These are phyloP conservation scores for Aspergillus steynii DNA, from an alignment of 495 filamentous ascomycete genomes.

Conservation along the genomic window DNA sequence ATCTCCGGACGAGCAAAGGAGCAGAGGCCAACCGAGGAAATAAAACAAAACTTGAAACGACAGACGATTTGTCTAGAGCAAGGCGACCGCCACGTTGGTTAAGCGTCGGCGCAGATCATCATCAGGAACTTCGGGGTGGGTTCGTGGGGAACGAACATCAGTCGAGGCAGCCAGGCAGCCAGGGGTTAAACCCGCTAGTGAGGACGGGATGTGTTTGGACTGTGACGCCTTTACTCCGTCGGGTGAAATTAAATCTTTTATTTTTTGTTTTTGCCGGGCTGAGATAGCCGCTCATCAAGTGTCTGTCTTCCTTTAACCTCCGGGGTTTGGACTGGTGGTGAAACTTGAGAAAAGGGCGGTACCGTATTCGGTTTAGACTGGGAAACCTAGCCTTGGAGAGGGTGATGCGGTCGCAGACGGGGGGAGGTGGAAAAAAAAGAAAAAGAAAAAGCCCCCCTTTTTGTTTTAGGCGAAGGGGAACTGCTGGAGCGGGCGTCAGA, in stretches of 20 bases:
- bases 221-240: too few relatives aligned
- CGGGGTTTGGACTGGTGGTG: not conserved
- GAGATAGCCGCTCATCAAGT: not conserved
- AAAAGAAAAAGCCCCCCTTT: not conserved
- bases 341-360: not conserved
- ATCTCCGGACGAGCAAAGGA: not conserved
- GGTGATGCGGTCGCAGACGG: not conserved
- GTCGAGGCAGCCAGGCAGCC: slow-evolving; percentile 28
- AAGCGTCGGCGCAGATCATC: slow-evolving; percentile 25
- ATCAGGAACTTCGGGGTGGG: slow-evolving; percentile 21
- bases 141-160: slow-evolving; percentile 19
- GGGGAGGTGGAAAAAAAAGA: slow-evolving; percentile 1
- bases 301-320: not conserved
- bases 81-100: slow-evolving; percentile 18
- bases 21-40: not conserved
- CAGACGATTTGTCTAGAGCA: slow-evolving; percentile 2
- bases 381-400: not conserved
- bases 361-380: not conserved
- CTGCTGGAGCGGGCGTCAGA: slow-evolving; percentile 30
- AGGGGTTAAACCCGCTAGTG: slow-evolving; percentile 15
- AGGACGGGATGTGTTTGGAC: not conserved
- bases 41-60: not conserved
- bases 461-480: slow-evolving; percentile 15
- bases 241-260: too few relatives aligned
- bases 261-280: not conserved